Percentiles rank a stretch among this genome's conserved stretches.
Conservation (phyloP, 129 eudicot species). For the Tanacetum coccineum region DNA sequence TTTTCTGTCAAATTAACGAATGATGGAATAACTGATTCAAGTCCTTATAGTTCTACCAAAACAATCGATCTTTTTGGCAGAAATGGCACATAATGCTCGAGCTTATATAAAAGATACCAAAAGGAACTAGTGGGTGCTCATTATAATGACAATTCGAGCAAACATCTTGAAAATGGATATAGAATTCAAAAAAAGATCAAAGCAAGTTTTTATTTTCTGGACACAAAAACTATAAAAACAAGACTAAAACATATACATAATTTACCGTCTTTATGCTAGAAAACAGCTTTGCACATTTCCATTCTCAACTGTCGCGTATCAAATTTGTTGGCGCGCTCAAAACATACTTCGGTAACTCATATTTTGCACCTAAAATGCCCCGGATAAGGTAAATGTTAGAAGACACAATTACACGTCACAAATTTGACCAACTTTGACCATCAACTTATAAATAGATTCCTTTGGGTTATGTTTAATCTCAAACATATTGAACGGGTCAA, state of each 20-base stretch:
- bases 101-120: neutral
- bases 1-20: neutral
- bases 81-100: neutral
- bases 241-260: conserved; percentile 47
- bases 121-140: conserved; percentile 2
- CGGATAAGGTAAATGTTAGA: neutral
- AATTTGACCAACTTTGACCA: neutral
- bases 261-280: conserved; percentile 46
- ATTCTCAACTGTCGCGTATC: conserved; percentile 45
- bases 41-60: conserved; percentile 4
- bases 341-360: conserved; percentile 86
- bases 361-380: conserved; percentile 70
- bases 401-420: neutral
- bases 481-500: too few species aligned
- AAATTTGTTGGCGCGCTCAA: conserved; percentile 86
- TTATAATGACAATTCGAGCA: conserved; percentile 12
- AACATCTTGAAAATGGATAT: conserved; percentile 21
- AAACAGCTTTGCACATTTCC: conserved; percentile 3
- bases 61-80: neutral
- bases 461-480: too few species aligned
- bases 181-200: conserved; percentile 18
- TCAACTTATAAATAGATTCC: too few species aligned
- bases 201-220: conserved; percentile 10
- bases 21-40: neutral
- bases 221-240: conserved; percentile 20